Evolutionary conservation across 192 early-diverging fungal genomes (phyloP), one percentile per base, ranked within the genome.

Genomic region (Chytriomyces sp.): DNA sequence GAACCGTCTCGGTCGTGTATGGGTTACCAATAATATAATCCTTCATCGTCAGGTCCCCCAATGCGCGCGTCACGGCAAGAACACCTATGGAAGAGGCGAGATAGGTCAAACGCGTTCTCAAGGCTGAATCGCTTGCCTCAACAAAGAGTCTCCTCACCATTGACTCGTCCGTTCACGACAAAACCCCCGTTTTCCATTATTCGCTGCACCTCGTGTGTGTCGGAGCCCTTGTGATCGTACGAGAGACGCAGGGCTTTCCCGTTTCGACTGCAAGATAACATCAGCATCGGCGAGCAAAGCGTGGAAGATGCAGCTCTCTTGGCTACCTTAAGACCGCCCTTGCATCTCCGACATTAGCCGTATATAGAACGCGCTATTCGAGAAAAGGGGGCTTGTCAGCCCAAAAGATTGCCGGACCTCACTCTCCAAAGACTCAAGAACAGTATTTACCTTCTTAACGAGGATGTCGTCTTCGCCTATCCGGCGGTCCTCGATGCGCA

Each of bases 221-320:
- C 96, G 26, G 92, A 93, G 30, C 96, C 97, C 78, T 99, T 99
- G 84, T 99, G 97, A 82, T 99, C 97, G 73, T 98, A 99, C 4
- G 96, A 93, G 8, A 99, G 84, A 49, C 97, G 83, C 25, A 91
- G 79, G 1, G 96, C 97, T 39, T 80, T 77, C 33, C 94, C 93
- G 53, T 88, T 74, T 39, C 94, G 92, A 72, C 94, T 86, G 73
- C 6, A 17, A 28, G 31, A 25, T 38, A 36, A 8, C 28, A 22
- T 59, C 26, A 14, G 57, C 17, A 0, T 32, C 8, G 39, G 70
- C 22, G 19, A 75, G 52, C 22, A 34, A 55, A 62, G 37, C 8
- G 12, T 64, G 19, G 25, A 76, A 28, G 8, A 83, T 40, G 40
- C 14, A 19, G 37, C 14, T 25, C 25, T 39, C 49, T 52, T 7